These are phyloP conservation scores for Graphium sp. DNA, from an alignment of 2,329 filamentous ascomycete genomes.

Conservation along the genomic window DNA sequence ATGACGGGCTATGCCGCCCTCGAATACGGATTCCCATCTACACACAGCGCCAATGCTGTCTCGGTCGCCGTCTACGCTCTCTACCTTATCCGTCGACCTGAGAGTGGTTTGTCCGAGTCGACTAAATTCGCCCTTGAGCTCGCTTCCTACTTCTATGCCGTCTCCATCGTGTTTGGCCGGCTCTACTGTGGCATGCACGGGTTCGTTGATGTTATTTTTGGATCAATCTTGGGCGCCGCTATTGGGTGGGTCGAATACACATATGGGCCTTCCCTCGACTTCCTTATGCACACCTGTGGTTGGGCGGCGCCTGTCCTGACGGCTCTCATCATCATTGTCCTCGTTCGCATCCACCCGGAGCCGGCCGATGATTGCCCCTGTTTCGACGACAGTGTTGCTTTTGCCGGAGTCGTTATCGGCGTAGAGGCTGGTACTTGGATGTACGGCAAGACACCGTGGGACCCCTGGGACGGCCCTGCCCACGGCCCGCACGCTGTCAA, in stretches of 20 bases:
- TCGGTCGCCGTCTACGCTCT: slow-evolving; percentile 81
- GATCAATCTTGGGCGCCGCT: slow-evolving; percentile 57
- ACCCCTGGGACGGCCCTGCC: slow-evolving; percentile 24
- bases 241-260: slow-evolving; percentile 44
- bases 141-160: slow-evolving; percentile 67
- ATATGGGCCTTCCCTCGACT: slow-evolving; percentile 46
- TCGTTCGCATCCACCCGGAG: slow-evolving; percentile 85
- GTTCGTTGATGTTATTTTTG: slow-evolving; percentile 77
- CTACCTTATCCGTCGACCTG: slow-evolving; percentile 47
- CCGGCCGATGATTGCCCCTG: slow-evolving; percentile 94
- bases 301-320: slow-evolving; percentile 49
- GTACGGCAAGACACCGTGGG: slow-evolving; percentile 38
- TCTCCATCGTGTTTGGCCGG: slow-evolving; percentile 78
- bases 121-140: slow-evolving; percentile 47
- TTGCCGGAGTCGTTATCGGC: slow-evolving; percentile 79
- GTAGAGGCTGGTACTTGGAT: slow-evolving; percentile 74
- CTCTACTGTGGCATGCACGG: slow-evolving; percentile 99
- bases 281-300: slow-evolving; percentile 49
- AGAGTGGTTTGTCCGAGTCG: slow-evolving; percentile 41
- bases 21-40: slow-evolving; percentile 95
- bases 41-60: slow-evolving; percentile 91
- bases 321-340: slow-evolving; percentile 48
- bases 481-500: slow-evolving; percentile 41
- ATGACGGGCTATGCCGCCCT: slow-evolving; percentile 93
- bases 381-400: slow-evolving; percentile 90